These are phyloP conservation scores for Pythium catenulatum DNA, from an alignment of 352 stramenopile species.

Conservation along the genomic window DNA sequence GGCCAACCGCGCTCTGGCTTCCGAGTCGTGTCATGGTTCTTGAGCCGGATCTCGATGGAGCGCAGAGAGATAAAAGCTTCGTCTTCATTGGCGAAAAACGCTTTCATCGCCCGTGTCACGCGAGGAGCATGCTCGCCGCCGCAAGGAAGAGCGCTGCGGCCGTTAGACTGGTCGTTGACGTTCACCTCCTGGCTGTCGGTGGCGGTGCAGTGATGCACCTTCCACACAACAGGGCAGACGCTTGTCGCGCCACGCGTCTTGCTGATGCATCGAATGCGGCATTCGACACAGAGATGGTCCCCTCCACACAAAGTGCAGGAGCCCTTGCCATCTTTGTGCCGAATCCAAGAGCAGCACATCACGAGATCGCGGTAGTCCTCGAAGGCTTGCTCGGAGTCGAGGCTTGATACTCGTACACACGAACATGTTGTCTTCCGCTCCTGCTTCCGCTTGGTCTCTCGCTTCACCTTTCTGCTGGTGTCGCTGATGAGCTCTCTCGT, in stretches of 20 bases:
- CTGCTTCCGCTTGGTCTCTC: too few species aligned
- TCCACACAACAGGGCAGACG: not conserved
- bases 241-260: not conserved
- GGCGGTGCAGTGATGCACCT: not conserved
- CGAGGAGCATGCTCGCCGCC: not conserved
- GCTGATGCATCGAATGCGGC: conserved; percentile 4
- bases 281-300: conserved; percentile 4
- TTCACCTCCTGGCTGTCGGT: not conserved
- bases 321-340: conserved; percentile 4
- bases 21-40: not conserved
- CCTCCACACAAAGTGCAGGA: conserved; percentile 10
- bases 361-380: conserved; percentile 10
- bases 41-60: not conserved
- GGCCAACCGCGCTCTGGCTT: conserved; percentile 11
- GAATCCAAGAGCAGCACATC: conserved; percentile 19
- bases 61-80: not conserved
- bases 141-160: not conserved
- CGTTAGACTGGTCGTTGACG: not conserved
- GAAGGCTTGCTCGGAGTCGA: not conserved
- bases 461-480: too few species aligned
- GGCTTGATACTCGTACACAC: not conserved
- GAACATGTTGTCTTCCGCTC: conserved; percentile 11
- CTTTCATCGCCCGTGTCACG: conserved; percentile 6
- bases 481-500: too few species aligned
- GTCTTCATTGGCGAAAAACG: not conserved